Evolutionary conservation across 2,329 filamentous ascomycete genomes (phyloP).

Genomic region (Aspergillus ochraceoroseus): DNA sequence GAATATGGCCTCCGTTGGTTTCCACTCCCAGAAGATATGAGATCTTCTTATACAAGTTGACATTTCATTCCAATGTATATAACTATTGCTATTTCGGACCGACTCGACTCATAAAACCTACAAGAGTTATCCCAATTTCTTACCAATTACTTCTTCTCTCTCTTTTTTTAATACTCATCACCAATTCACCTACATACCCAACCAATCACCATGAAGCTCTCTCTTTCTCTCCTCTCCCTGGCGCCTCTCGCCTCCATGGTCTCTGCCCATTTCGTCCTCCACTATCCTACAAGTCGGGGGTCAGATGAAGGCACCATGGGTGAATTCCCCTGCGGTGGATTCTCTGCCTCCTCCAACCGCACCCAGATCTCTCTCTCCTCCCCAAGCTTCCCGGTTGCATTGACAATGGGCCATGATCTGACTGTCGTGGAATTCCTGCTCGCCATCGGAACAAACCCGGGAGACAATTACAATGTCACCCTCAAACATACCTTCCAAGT

Average conservation of each 20-base stretch:
- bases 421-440: constrained; percentile 52
- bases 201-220: constrained; percentile 29
- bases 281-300: constrained; percentile 50
- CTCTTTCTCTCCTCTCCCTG: constrained; percentile 36
- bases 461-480: constrained; percentile 63
- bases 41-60: no score
- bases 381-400: constrained; percentile 47
- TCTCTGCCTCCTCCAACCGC: constrained; percentile 44
- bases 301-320: constrained; percentile 46
- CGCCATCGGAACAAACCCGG: constrained; percentile 49
- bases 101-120: no score
- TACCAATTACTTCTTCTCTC: no score
- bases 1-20: background rate
- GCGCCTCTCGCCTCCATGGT: constrained; percentile 43
- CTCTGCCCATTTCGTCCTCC: constrained; percentile 55
- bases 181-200: background rate
- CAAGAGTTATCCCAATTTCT: no score
- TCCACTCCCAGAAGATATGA: background rate
- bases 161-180: no score
- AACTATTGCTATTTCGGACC: no score
- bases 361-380: constrained; percentile 49
- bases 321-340: constrained; percentile 50
- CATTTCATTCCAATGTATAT: no score
- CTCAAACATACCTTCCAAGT: constrained; percentile 58
- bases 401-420: constrained; percentile 51